Evolutionary conservation across 2,329 filamentous ascomycete species (phyloP).

Genomic region (Cordyceps fumosorosea): DNA sequence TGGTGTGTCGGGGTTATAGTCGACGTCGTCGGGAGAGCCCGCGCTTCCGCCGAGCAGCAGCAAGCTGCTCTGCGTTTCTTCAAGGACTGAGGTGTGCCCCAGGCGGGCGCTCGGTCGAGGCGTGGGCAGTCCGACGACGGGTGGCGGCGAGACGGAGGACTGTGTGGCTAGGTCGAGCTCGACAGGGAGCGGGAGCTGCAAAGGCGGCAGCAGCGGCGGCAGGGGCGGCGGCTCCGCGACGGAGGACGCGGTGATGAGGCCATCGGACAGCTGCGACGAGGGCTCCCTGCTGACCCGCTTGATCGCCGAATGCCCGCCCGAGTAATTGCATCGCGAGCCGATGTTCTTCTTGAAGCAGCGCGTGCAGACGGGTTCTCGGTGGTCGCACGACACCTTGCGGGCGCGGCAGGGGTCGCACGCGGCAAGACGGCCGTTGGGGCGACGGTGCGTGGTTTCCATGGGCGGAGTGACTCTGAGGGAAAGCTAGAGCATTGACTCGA

Average conservation of each 20-base stretch:
- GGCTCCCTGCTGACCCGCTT: background rate
- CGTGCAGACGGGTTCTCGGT: conserved; percentile 29
- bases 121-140: background rate
- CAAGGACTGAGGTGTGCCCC: conserved; percentile 4
- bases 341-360: conserved; percentile 30
- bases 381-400: conserved; percentile 36
- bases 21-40: background rate
- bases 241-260: background rate
- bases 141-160: background rate
- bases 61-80: conserved; percentile 2
- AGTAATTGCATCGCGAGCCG: conserved; percentile 28
- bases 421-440: conserved; percentile 20
- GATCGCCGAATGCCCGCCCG: background rate
- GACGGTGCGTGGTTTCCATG: conserved; percentile 17
- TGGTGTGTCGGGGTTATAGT: background rate
- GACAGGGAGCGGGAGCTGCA: background rate
- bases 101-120: background rate
- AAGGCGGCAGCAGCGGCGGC: background rate
- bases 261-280: background rate
- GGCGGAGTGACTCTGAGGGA: too few species aligned
- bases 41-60: background rate
- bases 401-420: conserved; percentile 29
- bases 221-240: background rate
- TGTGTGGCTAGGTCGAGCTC: background rate
- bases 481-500: background rate